Percentiles rank a stretch among this genome's conserved stretches.
Evolutionary conservation across 371 early-diverging fungal species (phyloP).

Genomic region (Mortierella sp.): DNA sequence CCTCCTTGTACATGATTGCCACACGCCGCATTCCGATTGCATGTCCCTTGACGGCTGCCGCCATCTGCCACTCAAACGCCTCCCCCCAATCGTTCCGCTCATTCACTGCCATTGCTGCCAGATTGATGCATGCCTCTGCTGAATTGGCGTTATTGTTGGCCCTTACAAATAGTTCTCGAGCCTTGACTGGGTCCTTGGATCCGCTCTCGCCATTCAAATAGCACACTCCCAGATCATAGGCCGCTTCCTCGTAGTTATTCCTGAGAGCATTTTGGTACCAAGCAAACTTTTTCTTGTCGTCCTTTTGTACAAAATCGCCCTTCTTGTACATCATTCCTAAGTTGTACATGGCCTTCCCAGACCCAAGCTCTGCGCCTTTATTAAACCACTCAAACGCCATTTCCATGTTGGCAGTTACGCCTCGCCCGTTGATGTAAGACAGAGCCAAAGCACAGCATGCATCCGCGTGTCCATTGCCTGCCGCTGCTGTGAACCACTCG

Average conservation of each 20-base stretch:
- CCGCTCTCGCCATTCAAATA: slow-evolving; percentile 52
- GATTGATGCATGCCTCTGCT: slow-evolving; percentile 52
- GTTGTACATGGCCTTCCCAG: slow-evolving; percentile 88
- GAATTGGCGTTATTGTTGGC: slow-evolving; percentile 52
- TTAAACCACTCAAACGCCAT: slow-evolving; percentile 84
- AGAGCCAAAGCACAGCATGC: slow-evolving; percentile 47
- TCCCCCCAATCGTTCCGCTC: slow-evolving; percentile 52
- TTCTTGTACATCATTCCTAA: slow-evolving; percentile 90
- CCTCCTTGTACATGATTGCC: slow-evolving; percentile 81
- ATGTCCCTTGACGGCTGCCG: slow-evolving; percentile 45
- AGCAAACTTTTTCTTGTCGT: slow-evolving; percentile 56
- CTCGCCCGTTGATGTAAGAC: slow-evolving; percentile 83
- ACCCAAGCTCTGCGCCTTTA: slow-evolving; percentile 81
- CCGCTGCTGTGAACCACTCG: slow-evolving; percentile 52
- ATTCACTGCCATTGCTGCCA: slow-evolving; percentile 53
- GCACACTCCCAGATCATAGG: slow-evolving; percentile 51
- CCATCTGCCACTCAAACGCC: slow-evolving; percentile 56
- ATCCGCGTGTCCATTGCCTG: slow-evolving; percentile 53
- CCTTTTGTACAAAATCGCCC: slow-evolving; percentile 75
- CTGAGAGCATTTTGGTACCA: slow-evolving; percentile 71
- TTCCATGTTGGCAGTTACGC: slow-evolving; percentile 68
- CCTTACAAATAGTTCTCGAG: slow-evolving; percentile 46
- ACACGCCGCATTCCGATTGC: slow-evolving; percentile 63
- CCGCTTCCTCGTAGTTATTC: slow-evolving; percentile 52
- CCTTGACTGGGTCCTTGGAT: slow-evolving; percentile 53